Evolutionary conservation across 306 rosid species (phyloP), one percentile per base, ranked within the genome.

Genomic region (Fagus crenata): DNA sequence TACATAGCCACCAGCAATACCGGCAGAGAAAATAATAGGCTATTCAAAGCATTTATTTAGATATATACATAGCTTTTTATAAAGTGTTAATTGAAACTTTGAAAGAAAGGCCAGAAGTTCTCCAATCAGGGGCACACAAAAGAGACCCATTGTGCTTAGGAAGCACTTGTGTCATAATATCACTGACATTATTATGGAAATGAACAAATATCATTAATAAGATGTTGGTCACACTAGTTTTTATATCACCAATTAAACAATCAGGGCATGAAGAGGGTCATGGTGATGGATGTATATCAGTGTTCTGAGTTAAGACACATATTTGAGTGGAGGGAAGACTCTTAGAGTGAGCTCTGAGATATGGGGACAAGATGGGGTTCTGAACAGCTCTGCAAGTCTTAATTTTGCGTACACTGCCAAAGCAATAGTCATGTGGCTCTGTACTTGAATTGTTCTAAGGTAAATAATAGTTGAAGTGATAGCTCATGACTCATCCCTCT

Each of bases 351-450:
- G 35, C 73, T 69, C 76, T 73, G 83, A 75, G 80, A 78, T 14
- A 75, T 51, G 79, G 88, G 58, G 81, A 80, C 77, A 51, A 82
- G 80, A 84, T 85, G 85, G 96, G 92, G 86, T 79, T 78, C 59
- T 80, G 78, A 80, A 72, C 76, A 37, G 83, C 67, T 84, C 33
- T 80, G 61, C 31, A 35, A 82, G 85, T 81, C 80, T 55, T 39
- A 61, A 80, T 61, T 79, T 71, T 40, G 11, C 67, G 28, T 71
- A 75, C 83, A 80, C 83, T 56, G 79, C 76, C 83, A 80, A 85
- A 49, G 67, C 74, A 61, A 53, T 64, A 12, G 75, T 73, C 89
- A 84, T 83, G 84, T 83, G 87, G 67, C 58, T 84, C 4, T 49
- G 82, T 78, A 76, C 78, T 64, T 46, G 54, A 49, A 35, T 37